Base-by-base conservation (phyloP, 2,329 filamentous ascomycete species). In the Biscogniauxia marginata region DNA sequence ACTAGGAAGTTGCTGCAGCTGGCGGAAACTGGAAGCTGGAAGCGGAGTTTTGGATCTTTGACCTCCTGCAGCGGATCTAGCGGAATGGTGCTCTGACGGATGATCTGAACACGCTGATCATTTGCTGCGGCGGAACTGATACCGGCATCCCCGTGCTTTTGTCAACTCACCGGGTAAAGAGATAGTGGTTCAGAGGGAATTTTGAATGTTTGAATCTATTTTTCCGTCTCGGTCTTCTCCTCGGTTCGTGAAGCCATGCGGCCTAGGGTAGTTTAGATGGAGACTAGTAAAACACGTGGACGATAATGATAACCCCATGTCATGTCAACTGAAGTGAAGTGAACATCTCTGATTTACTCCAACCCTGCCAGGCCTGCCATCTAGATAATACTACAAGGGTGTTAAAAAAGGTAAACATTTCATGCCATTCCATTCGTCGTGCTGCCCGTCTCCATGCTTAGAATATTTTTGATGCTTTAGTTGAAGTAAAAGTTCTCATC, bases 401-500 rank as follows among this genome's bases (percentile, higher is more conserved):
- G 23, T 50, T 53, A 52, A 47, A 24, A 54, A 39, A 21, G 30
- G 24, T 47, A 48, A 43, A 24, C 47, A 23, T 49, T 54, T 58
- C 7, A 57, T 55, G 53, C 52, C 19, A n/a, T 50, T 39, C 30
- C 7, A 39, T 39, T 39, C 30, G 30, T 53, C 47, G 30, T 16
- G 46, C 25, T 30, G 24, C 56, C 46, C 49, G 16, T 61, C 49
- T 59, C 50, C 23, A 49, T 55, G 30, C 18, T 50, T 16, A 50
- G 39, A 57, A 22, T 25, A 49, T 39, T 21, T 13, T 21, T 53
- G 13, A 11, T 39, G n/a, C 30, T 65, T 77, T 75, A 77, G 69
- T 78, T 89, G 79, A 91, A 96, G 82, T 96, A 97, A 79, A 87
- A 95, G 78, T 92, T 93, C 89, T 98, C 95, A 71, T 98, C 93